Conservation (phyloP, 2,329 filamentous ascomycete genomes). For the Dactylonectria macrodidyma region DNA sequence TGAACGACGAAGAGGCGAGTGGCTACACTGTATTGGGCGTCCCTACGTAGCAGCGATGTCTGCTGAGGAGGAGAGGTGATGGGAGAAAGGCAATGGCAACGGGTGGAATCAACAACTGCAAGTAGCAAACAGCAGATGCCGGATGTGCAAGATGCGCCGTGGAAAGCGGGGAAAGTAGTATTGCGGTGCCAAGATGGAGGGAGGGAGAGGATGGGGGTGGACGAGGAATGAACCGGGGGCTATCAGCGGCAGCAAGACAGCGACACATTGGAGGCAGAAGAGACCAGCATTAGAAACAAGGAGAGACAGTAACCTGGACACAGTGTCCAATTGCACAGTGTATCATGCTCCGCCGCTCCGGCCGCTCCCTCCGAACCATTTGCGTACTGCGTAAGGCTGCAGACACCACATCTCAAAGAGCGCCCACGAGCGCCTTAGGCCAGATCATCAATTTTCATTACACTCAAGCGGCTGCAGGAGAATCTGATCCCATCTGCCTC, state of each 20-base stretch:
- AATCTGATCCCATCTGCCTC: background rate
- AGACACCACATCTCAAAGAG: background rate
- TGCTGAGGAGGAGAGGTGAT: background rate
- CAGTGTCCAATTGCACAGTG: constrained; percentile 9
- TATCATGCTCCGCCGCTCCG: background rate
- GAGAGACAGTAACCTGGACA: background rate
- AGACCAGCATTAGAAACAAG: background rate
- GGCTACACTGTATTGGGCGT: background rate
- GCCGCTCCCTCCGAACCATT: background rate
- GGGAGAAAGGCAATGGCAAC: background rate
- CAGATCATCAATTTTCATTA: too few relatives aligned
- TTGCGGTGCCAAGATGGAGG: constrained; percentile 29
- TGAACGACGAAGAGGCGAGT: constrained; percentile 1
- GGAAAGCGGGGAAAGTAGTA: constrained; percentile 45
- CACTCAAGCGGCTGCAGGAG: background rate
- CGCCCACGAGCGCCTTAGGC: background rate
- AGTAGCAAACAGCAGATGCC: background rate
- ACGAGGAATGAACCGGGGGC: constrained; percentile 3
- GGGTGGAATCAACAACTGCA: background rate
- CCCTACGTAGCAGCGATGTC: background rate
- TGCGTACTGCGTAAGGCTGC: background rate
- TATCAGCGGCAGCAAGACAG: background rate
- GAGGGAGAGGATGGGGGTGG: constrained; percentile 14
- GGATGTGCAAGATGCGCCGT: constrained; percentile 7
- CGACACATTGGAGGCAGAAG: background rate